Conservation (phyloP, 2,329 filamentous ascomycete species). For the Catunica adiposa region DNA sequence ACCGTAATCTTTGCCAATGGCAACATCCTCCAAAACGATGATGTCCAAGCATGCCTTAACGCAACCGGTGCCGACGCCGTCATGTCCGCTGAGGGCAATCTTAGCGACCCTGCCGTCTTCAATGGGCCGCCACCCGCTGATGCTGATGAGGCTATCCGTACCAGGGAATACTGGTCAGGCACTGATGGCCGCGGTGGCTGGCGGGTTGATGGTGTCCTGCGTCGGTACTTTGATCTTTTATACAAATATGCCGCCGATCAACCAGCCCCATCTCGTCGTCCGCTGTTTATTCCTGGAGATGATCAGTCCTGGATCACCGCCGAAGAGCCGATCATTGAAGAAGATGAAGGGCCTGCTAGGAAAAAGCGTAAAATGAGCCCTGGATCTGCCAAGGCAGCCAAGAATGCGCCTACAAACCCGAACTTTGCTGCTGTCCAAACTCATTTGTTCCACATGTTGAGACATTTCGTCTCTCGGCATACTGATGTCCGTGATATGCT, state of each 20-base stretch:
- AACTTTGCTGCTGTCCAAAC: conserved; percentile 74
- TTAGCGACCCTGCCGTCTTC: conserved; percentile 84
- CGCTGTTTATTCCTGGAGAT: conserved; percentile 55
- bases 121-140: conserved; percentile 1
- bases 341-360: conserved; percentile 26
- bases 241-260: conserved; percentile 56
- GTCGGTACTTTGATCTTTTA: conserved; percentile 82
- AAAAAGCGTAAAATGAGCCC: conserved; percentile 31
- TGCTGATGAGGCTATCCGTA: conserved; percentile 28
- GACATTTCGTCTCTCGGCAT: conserved; percentile 63
- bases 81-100: conserved; percentile 91
- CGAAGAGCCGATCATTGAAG: conserved; percentile 19
- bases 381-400: conserved; percentile 14
- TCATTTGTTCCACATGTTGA: conserved; percentile 81
- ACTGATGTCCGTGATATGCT: conserved; percentile 76
- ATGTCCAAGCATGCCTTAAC: conserved; percentile 61
- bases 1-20: conserved; percentile 96
- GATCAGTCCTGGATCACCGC: conserved; percentile 29
- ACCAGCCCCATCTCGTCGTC: conserved; percentile 48
- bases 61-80: conserved; percentile 80
- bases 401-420: conserved; percentile 16
- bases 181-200: conserved; percentile 67
- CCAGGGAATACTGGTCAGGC: conserved; percentile 82
- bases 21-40: conserved; percentile 68
- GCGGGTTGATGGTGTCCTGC: conserved; percentile 70